phyloP scores from a whole-genome alignment of 2,329 filamentous ascomycete genomes.

The Fonsecaea multimorphosa region DNA sequence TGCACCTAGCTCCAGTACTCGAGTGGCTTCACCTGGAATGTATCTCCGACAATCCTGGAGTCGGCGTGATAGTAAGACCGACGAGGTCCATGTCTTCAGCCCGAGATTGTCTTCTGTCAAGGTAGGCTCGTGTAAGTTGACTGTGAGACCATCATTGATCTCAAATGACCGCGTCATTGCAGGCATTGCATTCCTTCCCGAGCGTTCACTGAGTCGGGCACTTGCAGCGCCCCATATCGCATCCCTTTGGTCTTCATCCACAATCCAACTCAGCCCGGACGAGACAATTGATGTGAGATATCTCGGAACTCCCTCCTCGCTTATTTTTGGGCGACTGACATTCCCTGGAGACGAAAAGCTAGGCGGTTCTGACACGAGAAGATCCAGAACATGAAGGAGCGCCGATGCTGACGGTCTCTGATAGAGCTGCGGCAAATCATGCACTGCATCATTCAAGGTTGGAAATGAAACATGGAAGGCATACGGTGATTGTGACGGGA shows the following conservation, averaged over 20 bases:
- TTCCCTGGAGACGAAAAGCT: slow-evolving; percentile 43
- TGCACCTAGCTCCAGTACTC: slow-evolving; percentile 78
- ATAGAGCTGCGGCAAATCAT: slow-evolving; percentile 84
- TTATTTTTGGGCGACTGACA: slow-evolving; percentile 44
- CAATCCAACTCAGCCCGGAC: slow-evolving; percentile 53
- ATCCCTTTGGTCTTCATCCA: slow-evolving; percentile 52
- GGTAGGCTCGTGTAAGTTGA: slow-evolving; percentile 83
- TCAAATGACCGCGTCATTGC: slow-evolving; percentile 66
- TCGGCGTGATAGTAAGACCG: slow-evolving; percentile 79
- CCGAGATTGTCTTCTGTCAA: slow-evolving; percentile 87
- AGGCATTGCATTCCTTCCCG: slow-evolving; percentile 75
- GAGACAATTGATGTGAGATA: slow-evolving; percentile 57
- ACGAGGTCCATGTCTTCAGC: slow-evolving; percentile 94
- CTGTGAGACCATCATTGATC: slow-evolving; percentile 62
- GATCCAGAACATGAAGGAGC: slow-evolving; percentile 69
- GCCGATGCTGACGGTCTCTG: slow-evolving; percentile 70
- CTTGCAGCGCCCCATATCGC: slow-evolving; percentile 76
- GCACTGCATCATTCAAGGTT: slow-evolving; percentile 47
- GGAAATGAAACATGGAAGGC: slow-evolving; percentile 20
- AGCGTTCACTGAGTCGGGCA: slow-evolving; percentile 79
- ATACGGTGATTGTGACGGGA: slow-evolving; percentile 7
- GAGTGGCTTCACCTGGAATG: slow-evolving; percentile 36
- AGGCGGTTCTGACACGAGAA: slow-evolving; percentile 70
- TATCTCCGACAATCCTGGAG: slow-evolving; percentile 54
- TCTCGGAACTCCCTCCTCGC: slow-evolving; percentile 49